Base-by-base conservation (phyloP, 2,329 filamentous ascomycete species). In the Rutstroemia sp. region DNA sequence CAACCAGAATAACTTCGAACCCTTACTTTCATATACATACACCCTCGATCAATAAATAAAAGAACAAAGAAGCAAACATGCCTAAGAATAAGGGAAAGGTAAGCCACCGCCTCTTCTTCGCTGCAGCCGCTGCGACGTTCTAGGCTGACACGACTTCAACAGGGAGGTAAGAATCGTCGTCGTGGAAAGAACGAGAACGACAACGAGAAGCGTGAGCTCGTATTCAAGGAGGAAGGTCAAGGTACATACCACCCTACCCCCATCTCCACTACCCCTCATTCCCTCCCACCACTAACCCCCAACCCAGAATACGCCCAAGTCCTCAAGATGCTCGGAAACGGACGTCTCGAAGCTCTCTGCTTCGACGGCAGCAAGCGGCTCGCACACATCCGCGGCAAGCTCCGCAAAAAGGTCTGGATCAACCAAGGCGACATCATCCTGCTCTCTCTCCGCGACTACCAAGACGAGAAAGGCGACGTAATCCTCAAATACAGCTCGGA, bases 1-100 rank as follows among this genome's bases (percentile, higher is more conserved):
- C 18, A n/a, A 41, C 39, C 8, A 7, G 8, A 41, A 41, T 41
- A n/a, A 19, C n/a, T n/a, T 21, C 42, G 5, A 23, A 45, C 19
- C n/a, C 10, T 19, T n/a, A 19, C 42, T 45, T 23, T 37, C 39
- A 57, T 44, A 45, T 50, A 50, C 46, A 49, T 39, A 45, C 50
- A 25, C 21, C 56, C 48, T n/a, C 51, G 19, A 44, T 27, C 14
- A n/a, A 5, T 30, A 7, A 56, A 10, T 52, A 42, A 58, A 46
- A 37, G 37, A 52, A 58, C 41, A 58, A 52, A 61, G 38, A 57
- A 57, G 62, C 67, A 75, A 85, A 76, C 61, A 96, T 96, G 92
- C 92, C 92, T 71, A 96, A 96, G 90, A 96, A 96, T 76, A 96
- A 96, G 86, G 92, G 92, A 92, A 96, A 96, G 79, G 91, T 95